Percentiles rank a stretch among this genome's conserved stretches.
These are phyloP conservation scores for Friedmanniomyces endolithicus DNA, from an alignment of 495 filamentous ascomycete species.

Conservation along the genomic window DNA sequence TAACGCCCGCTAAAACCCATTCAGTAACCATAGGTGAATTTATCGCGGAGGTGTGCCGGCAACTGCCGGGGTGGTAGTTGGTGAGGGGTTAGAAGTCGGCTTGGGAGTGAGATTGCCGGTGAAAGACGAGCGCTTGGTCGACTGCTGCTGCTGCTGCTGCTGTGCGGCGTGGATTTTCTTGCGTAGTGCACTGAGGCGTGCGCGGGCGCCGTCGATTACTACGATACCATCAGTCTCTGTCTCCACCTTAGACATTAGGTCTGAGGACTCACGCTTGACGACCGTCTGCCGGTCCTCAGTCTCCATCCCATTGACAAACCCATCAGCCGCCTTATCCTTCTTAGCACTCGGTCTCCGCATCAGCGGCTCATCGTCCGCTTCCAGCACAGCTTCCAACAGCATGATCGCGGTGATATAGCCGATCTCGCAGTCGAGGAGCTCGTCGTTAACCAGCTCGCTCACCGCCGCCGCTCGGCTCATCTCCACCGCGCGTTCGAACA, in stretches of 20 bases:
- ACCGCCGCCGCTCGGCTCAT: constrained; percentile 92
- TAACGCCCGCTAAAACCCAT: neutral
- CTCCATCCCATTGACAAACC: constrained; percentile 30
- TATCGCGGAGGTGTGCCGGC: constrained; percentile 15
- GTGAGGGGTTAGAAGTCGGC: constrained; percentile 4
- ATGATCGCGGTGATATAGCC: constrained; percentile 81
- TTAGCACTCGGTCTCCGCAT: constrained; percentile 20
- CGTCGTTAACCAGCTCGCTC: constrained; percentile 84
- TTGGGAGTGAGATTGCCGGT: constrained; percentile 15
- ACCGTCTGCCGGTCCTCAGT: constrained; percentile 33
- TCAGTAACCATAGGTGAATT: neutral
- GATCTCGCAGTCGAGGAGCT: constrained; percentile 81
- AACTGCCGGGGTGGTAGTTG: constrained; percentile 1
- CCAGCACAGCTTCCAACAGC: constrained; percentile 88
- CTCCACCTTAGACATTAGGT: neutral
- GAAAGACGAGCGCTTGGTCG: constrained; percentile 20
- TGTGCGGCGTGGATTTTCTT: constrained; percentile 29
- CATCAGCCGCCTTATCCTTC: constrained; percentile 24
- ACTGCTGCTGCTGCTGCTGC: constrained; percentile 5
- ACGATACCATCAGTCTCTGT: neutral
- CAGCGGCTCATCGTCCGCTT: constrained; percentile 58
- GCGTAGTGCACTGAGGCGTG: constrained; percentile 25
- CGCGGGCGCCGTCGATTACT: constrained; percentile 32
- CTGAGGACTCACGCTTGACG: constrained; percentile 34
- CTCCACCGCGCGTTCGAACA: constrained; percentile 94